Base-by-base conservation (phyloP, 202 grass and related monocot species). In the Panicum hallii region DNA sequence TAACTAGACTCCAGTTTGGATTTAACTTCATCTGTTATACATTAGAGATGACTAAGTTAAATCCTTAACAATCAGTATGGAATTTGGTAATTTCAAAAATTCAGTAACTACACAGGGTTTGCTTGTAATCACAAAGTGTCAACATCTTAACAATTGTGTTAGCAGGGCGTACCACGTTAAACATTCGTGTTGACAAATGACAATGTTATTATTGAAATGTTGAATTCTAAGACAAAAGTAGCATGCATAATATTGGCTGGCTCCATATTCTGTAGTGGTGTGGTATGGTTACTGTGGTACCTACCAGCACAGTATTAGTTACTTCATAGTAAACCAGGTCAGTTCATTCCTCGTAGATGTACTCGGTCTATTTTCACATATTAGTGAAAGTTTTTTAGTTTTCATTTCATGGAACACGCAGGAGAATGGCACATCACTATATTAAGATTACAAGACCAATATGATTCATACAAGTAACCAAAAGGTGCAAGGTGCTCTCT, bases 21-120 rank as follows among this genome's bases (percentile, higher is more conserved):
- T 74, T 81, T 74, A 66, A 54, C 63, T 86, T 22, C 30, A 66
- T 49, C 16, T 40, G 22, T 19, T 26, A 74, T 54, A 56, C 69
- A 8, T 20, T 70, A 57, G 79, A 20, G 43, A 61, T 10, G 23
- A 55, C 16, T 34, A 19, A 66, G 38, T 26, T 57, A 22, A 71
- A 60, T 38, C 52, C 22, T 73, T 34, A 23, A 32, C 11, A 23
- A 71, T 22, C 41, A 71, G 9, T 71, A 70, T 65, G 28, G 54
- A 61, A n/a, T 72, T 61, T 41, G 44, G 0, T 3, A 32, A 43
- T 34, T 71, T 12, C 4, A 47, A 82, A 28, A 62, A 53, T 36
- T 38, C 60, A 82, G 54, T 61, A 56, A 60, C 15, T 16, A 12
- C 20, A 82, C 15, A 71, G 22, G 15, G 54, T 47, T 85, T 80